Percentiles rank a stretch among this genome's conserved stretches.
Evolutionary conservation across 1,284 basidiomycete genomes (phyloP).

Genomic region (Sporisorium graminicola): DNA sequence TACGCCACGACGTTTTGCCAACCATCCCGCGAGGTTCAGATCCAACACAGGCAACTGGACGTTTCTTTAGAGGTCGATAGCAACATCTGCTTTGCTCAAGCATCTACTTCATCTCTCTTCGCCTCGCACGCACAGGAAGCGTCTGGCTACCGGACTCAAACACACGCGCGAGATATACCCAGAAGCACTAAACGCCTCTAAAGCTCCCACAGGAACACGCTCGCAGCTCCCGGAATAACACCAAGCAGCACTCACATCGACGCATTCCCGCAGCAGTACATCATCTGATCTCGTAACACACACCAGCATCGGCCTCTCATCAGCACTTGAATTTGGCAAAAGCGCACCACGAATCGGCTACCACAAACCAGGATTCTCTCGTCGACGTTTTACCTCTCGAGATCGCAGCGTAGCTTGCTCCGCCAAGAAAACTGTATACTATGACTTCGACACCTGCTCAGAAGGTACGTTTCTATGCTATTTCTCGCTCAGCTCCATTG

Average conservation of each 20-base stretch:
- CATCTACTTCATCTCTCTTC: neutral
- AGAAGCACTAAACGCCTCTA: neutral
- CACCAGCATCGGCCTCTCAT: neutral
- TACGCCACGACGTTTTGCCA: no score
- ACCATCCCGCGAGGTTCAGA: no score
- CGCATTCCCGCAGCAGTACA: neutral
- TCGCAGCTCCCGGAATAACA: neutral
- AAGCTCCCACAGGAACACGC: neutral
- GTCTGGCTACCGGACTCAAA: neutral
- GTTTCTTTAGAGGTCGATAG: neutral
- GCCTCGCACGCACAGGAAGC: neutral
- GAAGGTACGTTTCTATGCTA: conserved; percentile 17
- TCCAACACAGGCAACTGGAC: no score
- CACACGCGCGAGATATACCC: neutral
- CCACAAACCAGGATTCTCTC: neutral
- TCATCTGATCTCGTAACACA: neutral
- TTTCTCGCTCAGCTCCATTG: neutral
- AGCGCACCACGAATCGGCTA: neutral
- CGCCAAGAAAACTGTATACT: neutral
- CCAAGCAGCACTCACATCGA: neutral
- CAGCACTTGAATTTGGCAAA: no score
- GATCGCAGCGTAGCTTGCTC: neutral
- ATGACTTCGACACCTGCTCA: conserved; percentile 44
- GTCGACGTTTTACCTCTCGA: neutral
- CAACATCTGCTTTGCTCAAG: neutral